phyloP scores from a whole-genome alignment of 2,329 filamentous ascomycete genomes.

The Phaeosphaeria sp. region DNA sequence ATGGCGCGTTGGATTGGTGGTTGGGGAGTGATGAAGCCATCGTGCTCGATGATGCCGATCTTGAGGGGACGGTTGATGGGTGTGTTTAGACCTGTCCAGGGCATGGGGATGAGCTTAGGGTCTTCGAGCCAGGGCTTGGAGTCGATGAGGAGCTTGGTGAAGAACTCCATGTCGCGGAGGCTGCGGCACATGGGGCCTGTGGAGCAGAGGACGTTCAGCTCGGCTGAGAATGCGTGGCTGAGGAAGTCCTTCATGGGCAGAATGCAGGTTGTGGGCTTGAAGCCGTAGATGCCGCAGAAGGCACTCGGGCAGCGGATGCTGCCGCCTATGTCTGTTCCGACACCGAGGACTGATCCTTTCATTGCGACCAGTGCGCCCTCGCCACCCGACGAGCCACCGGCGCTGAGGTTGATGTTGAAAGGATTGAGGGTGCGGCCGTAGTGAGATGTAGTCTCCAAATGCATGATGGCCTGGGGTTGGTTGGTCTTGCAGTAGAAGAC shows the following conservation, averaged over 20 bases:
- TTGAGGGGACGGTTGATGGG: constrained; percentile 35
- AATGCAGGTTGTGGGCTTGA: constrained; percentile 31
- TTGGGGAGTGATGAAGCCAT: constrained; percentile 49
- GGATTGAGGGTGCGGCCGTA: constrained; percentile 53
- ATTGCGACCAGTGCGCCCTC: constrained; percentile 30
- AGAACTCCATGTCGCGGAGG: constrained; percentile 23
- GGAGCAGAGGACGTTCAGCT: constrained; percentile 21
- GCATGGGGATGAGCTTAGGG: constrained; percentile 22
- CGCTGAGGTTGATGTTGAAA: constrained; percentile 52
- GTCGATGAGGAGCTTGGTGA: constrained; percentile 16
- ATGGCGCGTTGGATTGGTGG: constrained; percentile 49
- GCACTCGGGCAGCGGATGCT: constrained; percentile 28
- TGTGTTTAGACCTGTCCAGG: constrained; percentile 26
- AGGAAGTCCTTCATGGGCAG: constrained; percentile 19
- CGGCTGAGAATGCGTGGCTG: constrained; percentile 13
- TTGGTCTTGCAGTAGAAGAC: constrained; percentile 61
- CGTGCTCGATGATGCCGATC: constrained; percentile 54
- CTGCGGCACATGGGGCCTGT: constrained; percentile 25
- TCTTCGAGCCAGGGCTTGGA: constrained; percentile 23
- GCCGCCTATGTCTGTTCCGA: constrained; percentile 37
- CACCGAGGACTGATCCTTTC: constrained; percentile 25
- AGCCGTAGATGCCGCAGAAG: constrained; percentile 35
- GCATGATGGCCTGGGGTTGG: constrained; percentile 59
- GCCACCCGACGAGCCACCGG: constrained; percentile 55
- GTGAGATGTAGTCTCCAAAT: constrained; percentile 64